Conservation (phyloP, 495 filamentous ascomycete species). For the Penicillium verhagenii region DNA sequence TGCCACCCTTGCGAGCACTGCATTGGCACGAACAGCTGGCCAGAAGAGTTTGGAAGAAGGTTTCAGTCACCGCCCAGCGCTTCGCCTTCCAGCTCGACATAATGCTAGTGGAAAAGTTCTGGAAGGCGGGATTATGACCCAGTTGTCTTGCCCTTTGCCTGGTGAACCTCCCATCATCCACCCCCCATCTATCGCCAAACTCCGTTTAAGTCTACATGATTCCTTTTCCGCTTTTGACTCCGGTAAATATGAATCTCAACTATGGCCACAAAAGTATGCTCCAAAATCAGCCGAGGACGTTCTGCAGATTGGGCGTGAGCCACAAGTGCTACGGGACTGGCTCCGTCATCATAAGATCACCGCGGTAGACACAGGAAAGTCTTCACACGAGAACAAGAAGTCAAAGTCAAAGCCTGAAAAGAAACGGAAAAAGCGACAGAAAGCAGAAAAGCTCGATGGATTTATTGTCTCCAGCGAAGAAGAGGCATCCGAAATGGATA, state of each 20-base stretch:
- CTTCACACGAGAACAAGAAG: slow-evolving; percentile 43
- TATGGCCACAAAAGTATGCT: slow-evolving; percentile 88
- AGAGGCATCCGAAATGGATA: slow-evolving; percentile 71
- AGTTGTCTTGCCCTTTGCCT: slow-evolving; percentile 29
- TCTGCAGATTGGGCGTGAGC: slow-evolving; percentile 73
- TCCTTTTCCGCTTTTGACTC: slow-evolving; percentile 78
- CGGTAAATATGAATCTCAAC: slow-evolving; percentile 65
- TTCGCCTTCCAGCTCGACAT: slow-evolving; percentile 38
- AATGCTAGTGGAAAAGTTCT: slow-evolving; percentile 36
- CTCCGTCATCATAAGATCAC: slow-evolving; percentile 71
- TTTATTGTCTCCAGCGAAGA: slow-evolving; percentile 88
- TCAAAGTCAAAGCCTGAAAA: slow-evolving; percentile 40
- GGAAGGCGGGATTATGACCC: slow-evolving; percentile 31
- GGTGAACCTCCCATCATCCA: slow-evolving; percentile 1
- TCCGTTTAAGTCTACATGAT: slow-evolving; percentile 58
- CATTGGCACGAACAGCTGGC: slow-evolving; percentile 12
- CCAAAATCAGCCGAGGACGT: slow-evolving; percentile 68
- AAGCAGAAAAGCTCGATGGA: slow-evolving; percentile 69
- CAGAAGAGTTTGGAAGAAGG: not conserved
- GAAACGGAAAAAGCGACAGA: slow-evolving; percentile 65
- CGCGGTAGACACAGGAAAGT: slow-evolving; percentile 63
- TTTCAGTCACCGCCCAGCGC: not conserved
- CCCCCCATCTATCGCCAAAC: slow-evolving; percentile 48
- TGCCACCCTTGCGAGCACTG: slow-evolving; percentile 23
- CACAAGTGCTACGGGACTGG: slow-evolving; percentile 76